Percentiles rank a stretch among this genome's conserved stretches.
Evolutionary conservation across 345 rosid species (phyloP).

Genomic region (Carallia pectinifolia): DNA sequence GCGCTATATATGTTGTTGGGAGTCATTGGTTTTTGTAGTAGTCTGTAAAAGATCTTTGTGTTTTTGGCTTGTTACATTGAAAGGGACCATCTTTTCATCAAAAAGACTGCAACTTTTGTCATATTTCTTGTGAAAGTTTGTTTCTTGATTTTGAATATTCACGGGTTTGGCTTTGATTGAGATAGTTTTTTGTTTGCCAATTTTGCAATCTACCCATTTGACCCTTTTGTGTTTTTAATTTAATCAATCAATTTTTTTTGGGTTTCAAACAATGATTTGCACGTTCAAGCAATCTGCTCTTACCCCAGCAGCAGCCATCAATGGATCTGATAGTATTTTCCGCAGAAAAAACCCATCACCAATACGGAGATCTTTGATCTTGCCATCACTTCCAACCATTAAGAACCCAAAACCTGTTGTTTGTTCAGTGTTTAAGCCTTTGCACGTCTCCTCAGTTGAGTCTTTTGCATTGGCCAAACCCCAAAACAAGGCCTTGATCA

Average conservation of each 20-base stretch:
- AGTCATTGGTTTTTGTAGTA: neutral
- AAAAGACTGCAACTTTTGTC: neutral
- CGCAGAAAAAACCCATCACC: conserved; percentile 26
- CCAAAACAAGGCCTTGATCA: conserved; percentile 32
- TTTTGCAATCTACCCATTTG: neutral
- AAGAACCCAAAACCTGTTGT: conserved; percentile 27
- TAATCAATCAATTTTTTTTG: neutral
- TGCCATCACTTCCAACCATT: conserved; percentile 33
- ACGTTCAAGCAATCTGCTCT: conserved; percentile 36
- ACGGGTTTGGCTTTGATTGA: neutral
- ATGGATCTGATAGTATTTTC: conserved; percentile 40
- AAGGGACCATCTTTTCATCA: neutral
- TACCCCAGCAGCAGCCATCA: conserved; percentile 30
- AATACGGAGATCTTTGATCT: conserved; percentile 36
- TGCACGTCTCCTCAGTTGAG: conserved; percentile 51
- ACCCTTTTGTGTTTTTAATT: conserved; percentile 6
- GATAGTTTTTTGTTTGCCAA: neutral
- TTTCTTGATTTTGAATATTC: conserved; percentile 7
- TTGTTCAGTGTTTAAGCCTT: conserved; percentile 50
- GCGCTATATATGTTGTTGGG: neutral
- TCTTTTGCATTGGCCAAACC: conserved; percentile 26
- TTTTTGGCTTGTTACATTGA: neutral
- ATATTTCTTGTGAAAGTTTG: conserved; percentile 3
- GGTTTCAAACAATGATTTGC: conserved; percentile 40
- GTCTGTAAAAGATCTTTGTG: neutral